Evolutionary conservation across 768 basidiomycete species (phyloP), one percentile per base, ranked within the genome.

Genomic region (Xanthoconium purpureum): DNA sequence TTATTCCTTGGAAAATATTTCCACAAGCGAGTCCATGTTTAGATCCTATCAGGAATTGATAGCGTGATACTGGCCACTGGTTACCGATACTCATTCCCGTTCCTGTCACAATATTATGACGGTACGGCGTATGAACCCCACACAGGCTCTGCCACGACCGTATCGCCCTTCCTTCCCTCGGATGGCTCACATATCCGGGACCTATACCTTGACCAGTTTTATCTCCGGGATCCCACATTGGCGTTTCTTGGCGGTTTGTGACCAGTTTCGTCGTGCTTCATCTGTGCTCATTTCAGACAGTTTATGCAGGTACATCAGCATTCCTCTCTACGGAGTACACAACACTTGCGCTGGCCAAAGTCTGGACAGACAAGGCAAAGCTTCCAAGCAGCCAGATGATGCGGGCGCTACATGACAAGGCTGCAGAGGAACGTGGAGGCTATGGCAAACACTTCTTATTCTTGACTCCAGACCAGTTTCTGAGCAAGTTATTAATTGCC

Each of bases 71-170:
- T 57, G 12, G 39, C 62, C 2, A 64, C 63, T 14, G 58, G 53
- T 1, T 60, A 39, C 47, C 44, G 51, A 18, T 50, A 55, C 18
- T 57, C 62, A 15, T 64, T 37, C 12, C 63, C 62, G 28, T 64
- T 64, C 52, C 43, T 57, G 35, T 20, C 58, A 9, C 62, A 56
- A 33, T 60, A 60, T 30, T 64, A 64, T 33, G 62, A 64, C 3
- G 46, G 18, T 14, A 48, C 54, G 13, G 24, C 52, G 1, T 50
- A 52, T 6, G 38, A 29, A 3, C 50, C 54, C 12, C 46, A 47
- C 3, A 30, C 36, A n/a, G 45, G 50, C 1, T 48, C 49, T 5
- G 32, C 45, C 11, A 0, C 30, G 18, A 42, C 38, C 4, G 45
- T 61, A 6, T 46, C 54, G 9, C 47, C 53, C 3, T 63, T 63